Evolutionary conservation across 1,139 yeast species (phyloP).

Genomic region (Nakaseomyces uthaithaninus): DNA sequence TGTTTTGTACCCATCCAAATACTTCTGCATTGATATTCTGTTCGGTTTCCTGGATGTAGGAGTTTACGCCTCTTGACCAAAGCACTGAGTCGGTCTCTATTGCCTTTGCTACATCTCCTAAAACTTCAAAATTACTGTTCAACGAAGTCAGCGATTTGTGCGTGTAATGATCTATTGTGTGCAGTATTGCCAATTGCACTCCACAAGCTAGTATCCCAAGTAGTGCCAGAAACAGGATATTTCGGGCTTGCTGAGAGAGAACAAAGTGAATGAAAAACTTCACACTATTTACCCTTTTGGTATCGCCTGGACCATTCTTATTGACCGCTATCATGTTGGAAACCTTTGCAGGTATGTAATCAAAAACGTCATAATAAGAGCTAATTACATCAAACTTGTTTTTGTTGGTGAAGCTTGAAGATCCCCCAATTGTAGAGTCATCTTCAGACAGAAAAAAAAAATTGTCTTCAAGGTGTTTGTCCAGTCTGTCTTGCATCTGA

Average conservation of each 20-base stretch:
- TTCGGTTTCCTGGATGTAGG: slow-evolving; percentile 40
- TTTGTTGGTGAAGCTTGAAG: not conserved
- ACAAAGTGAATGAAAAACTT: not conserved
- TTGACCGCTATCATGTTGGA: not conserved
- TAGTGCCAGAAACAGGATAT: not conserved
- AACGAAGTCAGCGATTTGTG: not conserved
- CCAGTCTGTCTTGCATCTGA: slow-evolving; percentile 24
- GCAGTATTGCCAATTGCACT: not conserved
- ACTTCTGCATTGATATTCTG: slow-evolving; percentile 48
- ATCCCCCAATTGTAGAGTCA: slow-evolving; percentile 2
- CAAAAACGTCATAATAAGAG: not conserved
- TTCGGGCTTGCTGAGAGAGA: not conserved
- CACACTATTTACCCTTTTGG: not conserved
- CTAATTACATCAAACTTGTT: not conserved
- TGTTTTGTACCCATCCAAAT: slow-evolving; percentile 55
- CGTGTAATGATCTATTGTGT: not conserved
- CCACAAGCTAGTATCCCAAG: not conserved
- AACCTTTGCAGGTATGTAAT: not conserved
- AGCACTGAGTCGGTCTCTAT: slow-evolving; percentile 14
- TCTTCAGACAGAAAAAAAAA: slow-evolving; percentile 9
- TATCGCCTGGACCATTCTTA: too few relatives aligned
- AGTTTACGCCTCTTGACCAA: slow-evolving; percentile 51
- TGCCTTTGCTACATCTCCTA: slow-evolving; percentile 2
- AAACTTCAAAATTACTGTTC: slow-evolving; percentile 8
- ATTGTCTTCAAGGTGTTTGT: slow-evolving; percentile 26